phyloP scores from a whole-genome alignment of 169 alveolate species.

The Perkinsus marinus region DNA sequence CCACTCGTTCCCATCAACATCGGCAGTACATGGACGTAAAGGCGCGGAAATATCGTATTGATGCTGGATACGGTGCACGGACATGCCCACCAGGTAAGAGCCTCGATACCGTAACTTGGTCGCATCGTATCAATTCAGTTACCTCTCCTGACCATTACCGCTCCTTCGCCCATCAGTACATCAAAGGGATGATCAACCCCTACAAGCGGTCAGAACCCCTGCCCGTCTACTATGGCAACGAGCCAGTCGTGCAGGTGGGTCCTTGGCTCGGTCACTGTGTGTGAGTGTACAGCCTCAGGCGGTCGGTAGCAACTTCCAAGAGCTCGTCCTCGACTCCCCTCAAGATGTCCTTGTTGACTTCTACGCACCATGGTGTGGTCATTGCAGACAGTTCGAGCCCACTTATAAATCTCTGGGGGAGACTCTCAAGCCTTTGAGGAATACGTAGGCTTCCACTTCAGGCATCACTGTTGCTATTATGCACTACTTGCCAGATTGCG shows the following conservation, averaged over 20 bases:
- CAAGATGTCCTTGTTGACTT: constrained; percentile 64
- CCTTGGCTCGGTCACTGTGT: background rate
- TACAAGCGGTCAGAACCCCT: background rate
- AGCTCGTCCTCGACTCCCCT: constrained; percentile 41
- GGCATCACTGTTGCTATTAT: background rate
- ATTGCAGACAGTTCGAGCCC: constrained; percentile 80
- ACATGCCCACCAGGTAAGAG: background rate
- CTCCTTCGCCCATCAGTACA: background rate
- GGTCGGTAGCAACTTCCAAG: constrained; percentile 54
- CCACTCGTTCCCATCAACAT: background rate
- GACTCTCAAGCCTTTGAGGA: constrained; percentile 10
- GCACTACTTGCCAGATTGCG: background rate
- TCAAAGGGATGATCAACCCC: background rate
- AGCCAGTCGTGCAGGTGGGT: background rate
- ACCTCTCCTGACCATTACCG: background rate
- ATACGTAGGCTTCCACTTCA: background rate
- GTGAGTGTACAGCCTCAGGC: background rate
- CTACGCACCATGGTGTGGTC: constrained; percentile 89
- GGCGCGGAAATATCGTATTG: background rate
- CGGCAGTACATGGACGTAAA: background rate
- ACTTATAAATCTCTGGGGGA: constrained; percentile 53
- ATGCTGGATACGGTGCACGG: background rate
- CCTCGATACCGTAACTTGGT: background rate
- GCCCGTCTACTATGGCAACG: background rate
- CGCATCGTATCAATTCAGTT: background rate